A percentile compares a stretch with the other conserved stretches of the same genome.
Evolutionary conservation across 371 early-diverging fungal genomes (phyloP).

Genomic region (Haplosporangium sp.): DNA sequence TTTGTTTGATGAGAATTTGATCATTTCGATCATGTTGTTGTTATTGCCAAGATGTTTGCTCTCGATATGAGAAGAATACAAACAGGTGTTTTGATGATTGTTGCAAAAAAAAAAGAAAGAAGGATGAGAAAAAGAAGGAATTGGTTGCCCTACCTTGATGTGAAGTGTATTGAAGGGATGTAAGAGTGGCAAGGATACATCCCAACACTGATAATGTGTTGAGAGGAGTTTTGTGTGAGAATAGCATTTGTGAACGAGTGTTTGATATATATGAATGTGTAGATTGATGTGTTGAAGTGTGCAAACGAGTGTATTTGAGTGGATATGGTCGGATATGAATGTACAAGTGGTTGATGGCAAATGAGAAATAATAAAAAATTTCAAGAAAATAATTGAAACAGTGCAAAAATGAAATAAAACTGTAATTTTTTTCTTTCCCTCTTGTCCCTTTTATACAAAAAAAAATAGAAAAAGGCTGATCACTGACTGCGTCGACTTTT

Average conservation of each 20-base stretch:
- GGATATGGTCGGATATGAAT: neutral
- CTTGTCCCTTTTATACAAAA: no score
- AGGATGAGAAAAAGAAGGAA: neutral
- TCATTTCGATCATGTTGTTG: no score
- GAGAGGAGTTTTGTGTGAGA: slow-evolving; percentile 4
- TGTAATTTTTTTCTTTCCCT: no score
- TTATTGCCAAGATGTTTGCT: no score
- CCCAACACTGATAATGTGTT: slow-evolving; percentile 9
- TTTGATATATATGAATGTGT: no score
- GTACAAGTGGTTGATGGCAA: neutral
- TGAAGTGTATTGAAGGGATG: slow-evolving; percentile 1
- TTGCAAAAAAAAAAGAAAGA: neutral
- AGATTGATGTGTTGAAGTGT: neutral
- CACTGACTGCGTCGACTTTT: no score
- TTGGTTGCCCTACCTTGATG: slow-evolving; percentile 12
- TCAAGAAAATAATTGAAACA: neutral
- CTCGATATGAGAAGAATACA: neutral
- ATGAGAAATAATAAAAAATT: neutral
- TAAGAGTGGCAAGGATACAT: slow-evolving; percentile 6
- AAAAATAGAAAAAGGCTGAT: no score
- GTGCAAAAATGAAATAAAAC: neutral
- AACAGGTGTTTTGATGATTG: no score
- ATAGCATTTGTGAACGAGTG: slow-evolving; percentile 2
- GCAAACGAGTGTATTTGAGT: neutral
- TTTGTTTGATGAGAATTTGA: no score